These are phyloP conservation scores for Endocalyx cinctus DNA, from an alignment of 2,329 filamentous ascomycete species.

Conservation along the genomic window DNA sequence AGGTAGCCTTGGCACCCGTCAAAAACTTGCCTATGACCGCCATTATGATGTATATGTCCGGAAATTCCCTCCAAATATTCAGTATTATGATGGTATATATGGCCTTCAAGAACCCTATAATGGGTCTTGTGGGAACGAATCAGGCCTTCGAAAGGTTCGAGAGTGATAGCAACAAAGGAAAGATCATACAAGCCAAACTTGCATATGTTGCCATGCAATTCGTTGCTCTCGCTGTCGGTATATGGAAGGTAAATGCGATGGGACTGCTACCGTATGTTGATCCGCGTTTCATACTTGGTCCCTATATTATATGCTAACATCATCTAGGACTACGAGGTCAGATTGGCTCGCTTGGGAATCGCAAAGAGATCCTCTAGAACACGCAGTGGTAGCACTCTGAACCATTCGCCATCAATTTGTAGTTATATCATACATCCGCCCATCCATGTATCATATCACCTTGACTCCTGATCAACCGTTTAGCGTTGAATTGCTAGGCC, in stretches of 20 bases:
- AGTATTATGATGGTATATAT: conserved; percentile 99
- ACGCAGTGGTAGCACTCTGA: conserved; percentile 60
- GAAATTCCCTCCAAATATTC: conserved; percentile 97
- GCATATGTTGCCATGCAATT: conserved; percentile 87
- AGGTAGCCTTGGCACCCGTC: conserved; percentile 86
- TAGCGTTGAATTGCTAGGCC: no score
- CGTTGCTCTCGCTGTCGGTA: conserved; percentile 73
- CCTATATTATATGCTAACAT: conserved; percentile 21
- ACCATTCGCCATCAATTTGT: no score
- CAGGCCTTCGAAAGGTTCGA: conserved; percentile 89
- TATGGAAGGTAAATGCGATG: conserved; percentile 98
- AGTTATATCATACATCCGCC: no score
- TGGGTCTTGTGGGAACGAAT: conserved; percentile 77
- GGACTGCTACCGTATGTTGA: conserved; percentile 77
- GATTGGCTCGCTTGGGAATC: conserved; percentile 98
- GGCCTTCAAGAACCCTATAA: conserved; percentile 94
- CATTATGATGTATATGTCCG: conserved; percentile 99
- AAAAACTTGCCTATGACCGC: conserved; percentile 97
- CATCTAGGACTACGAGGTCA: conserved; percentile 78
- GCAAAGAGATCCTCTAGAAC: conserved; percentile 64
- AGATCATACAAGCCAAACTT: conserved; percentile 78
- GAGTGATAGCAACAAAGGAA: conserved; percentile 67
- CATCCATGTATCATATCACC: no score
- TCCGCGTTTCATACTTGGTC: not conserved
- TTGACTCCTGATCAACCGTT: no score